Base-by-base conservation (phyloP, 2,329 filamentous ascomycete species). In the Stagonosporopsis chrysanthemi region DNA sequence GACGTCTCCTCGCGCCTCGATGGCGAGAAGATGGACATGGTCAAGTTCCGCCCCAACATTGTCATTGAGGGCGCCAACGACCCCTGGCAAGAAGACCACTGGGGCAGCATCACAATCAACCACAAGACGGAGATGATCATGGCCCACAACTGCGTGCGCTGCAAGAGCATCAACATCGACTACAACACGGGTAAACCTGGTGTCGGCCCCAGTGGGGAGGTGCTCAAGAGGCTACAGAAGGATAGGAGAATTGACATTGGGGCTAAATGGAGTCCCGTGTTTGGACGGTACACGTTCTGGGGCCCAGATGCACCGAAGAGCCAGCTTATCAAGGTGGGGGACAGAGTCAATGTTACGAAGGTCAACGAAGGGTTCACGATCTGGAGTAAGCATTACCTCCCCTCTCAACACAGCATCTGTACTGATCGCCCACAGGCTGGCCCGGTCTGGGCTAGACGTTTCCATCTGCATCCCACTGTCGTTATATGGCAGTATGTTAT, bases 1-100 rank as follows among this genome's bases (percentile, higher is more conserved):
- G 82, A 90, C 64, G 84, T 96, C 43, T 86, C 84, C 7, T 69
- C 77, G 6, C 67, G 81, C 0, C 65, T 73, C 0, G 68, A 71
- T 0, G 74, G 69, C 12, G 63, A 73, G 44, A 49, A 69, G 43
- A 78, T 80, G 73, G 79, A 82, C 58, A 75, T 81, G 14, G 75
- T 74, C 6, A 81, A 81, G 54, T 81, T 81, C 63, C 71, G 80
- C 3, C 79, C 80, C 4, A 81, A 81, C 58, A 77, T 82, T 47
- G 74, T 81, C 31, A 51, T 82, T 36, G 69, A 71, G 2, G 79
- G 78, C 31, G 78, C 79, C 1, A 65, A 68, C 0, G 54, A 72
- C 15, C 52, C 76, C 0, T 81, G 77, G 74, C 77, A 80, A 38
- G 80, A 82, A 64, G 80, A 82, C 57, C 81, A 70, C 59, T 82